These are phyloP conservation scores for Candida schatavii DNA, from an alignment of 805 yeast genomes.

Conservation along the genomic window DNA sequence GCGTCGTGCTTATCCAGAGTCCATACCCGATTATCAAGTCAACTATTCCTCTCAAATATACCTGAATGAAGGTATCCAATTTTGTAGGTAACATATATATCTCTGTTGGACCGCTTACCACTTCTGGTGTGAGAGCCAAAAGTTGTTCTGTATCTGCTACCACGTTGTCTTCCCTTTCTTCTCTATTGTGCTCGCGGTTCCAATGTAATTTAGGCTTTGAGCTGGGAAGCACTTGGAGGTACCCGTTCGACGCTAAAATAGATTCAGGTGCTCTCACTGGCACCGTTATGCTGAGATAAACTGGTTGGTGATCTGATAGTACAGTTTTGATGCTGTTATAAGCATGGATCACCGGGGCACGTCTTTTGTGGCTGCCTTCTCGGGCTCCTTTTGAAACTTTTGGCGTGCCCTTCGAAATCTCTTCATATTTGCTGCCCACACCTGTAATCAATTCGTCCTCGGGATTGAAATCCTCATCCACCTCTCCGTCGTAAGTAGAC, in stretches of 20 bases:
- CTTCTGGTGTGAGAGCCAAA: conserved; percentile 17
- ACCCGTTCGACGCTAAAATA: conserved; percentile 26
- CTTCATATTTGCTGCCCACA: neutral
- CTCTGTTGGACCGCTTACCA: conserved; percentile 39
- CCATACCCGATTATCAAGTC: conserved; percentile 32
- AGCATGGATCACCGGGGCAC: conserved; percentile 24
- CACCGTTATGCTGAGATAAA: conserved; percentile 48
- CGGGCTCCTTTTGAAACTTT: neutral
- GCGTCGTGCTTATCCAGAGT: conserved; percentile 33
- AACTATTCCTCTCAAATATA: conserved; percentile 20
- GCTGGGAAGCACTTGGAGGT: conserved; percentile 25
- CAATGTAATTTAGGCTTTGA: conserved; percentile 3
- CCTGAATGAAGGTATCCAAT: conserved; percentile 26
- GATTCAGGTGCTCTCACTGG: conserved; percentile 42
- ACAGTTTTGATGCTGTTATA: conserved; percentile 52
- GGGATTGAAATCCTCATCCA: neutral
- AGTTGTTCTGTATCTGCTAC: conserved; percentile 10
- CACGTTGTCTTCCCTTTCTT: neutral
- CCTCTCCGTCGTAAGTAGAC: conserved; percentile 29
- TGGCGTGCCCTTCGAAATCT: neutral
- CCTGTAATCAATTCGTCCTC: neutral
- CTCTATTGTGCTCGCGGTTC: conserved; percentile 1
- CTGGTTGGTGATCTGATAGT: conserved; percentile 82
- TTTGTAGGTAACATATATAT: conserved; percentile 34
- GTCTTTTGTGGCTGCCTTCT: neutral